Evolutionary conservation across 331 rosid genomes (phyloP), one percentile per base, ranked within the genome.

Genomic region (Malus hybrid): DNA sequence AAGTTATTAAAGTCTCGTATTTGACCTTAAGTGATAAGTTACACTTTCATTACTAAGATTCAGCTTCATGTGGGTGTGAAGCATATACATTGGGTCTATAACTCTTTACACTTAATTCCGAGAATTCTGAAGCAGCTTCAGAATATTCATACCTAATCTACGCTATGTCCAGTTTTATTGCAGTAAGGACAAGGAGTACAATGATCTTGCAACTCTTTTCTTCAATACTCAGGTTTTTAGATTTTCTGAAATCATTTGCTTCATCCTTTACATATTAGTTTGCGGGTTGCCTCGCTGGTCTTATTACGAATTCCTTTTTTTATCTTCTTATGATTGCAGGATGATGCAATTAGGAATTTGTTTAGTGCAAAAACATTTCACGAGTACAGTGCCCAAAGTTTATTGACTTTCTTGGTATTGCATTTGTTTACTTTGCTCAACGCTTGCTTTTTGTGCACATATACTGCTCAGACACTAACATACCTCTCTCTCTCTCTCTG

Each of bases 121-220:
- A 19, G 12, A 10, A 11, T 55, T 55, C 24, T 34, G 32, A 34
- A 28, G 33, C 50, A 20, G 54, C 28, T 39, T 71, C 16, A 11
- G 50, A 34, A 27, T 61, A 54, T 76, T 72, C 36, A 61, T 76
- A 73, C 70, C 56, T 78, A 70, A 59, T 76, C 12, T 78, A 34
- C 76, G 20, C 16, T 67, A 12, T 83, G 73, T 88, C 72, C 90
- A 94, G 98, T 94, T 94, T 75, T 91, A 74, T 74, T 94, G 97
- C 85, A 85, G 96, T 57, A 94, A 91, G 73, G 95, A 90, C 73
- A 91, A 83, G 24, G 98, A 94, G 79, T 94, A 94, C 89, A 94
- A 94, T 76, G 98, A 94, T 84, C 97, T 94, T 57, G 98, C 98
- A 20, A 94, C 98, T 24, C 89, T 94, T 85, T 94, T 94, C 95